phyloP scores from a whole-genome alignment of 2,329 filamentous ascomycete species.

The Trichocomaceae sp. region DNA sequence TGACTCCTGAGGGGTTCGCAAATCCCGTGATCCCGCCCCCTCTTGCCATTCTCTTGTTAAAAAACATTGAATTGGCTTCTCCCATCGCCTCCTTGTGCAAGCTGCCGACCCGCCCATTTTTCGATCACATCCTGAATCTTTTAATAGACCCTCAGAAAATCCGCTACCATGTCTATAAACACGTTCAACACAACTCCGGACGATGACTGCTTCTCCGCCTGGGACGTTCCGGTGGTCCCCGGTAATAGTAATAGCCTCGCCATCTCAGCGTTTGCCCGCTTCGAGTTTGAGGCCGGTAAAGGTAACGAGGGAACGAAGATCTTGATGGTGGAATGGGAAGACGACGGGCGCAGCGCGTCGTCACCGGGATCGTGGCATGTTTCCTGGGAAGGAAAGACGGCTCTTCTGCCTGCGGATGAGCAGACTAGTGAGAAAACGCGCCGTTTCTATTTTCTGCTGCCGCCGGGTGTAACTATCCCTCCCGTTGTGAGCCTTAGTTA shows the following conservation, averaged over 20 bases:
- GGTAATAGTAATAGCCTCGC: conserved; percentile 26
- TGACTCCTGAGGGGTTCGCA: not conserved
- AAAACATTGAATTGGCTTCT: not conserved
- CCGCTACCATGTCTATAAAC: not conserved
- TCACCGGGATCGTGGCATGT: conserved; percentile 62
- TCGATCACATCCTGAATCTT: not conserved
- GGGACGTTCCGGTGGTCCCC: not conserved
- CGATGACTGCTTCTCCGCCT: not conserved
- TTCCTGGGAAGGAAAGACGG: conserved; percentile 74
- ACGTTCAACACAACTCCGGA: not conserved
- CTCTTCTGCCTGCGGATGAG: conserved; percentile 61
- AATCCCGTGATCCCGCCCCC: conserved; percentile 9
- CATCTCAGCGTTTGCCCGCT: conserved; percentile 65
- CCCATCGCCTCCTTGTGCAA: not conserved
- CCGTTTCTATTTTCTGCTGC: conserved; percentile 74
- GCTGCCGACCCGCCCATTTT: not conserved
- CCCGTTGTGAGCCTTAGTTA: conserved; percentile 61
- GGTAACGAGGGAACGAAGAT: conserved; percentile 83
- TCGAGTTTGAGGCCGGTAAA: conserved; percentile 74
- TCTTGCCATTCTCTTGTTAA: not conserved
- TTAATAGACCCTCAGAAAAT: not conserved
- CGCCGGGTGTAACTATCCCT: conserved; percentile 64
- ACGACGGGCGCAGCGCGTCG: conserved; percentile 46
- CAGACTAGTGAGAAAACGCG: conserved; percentile 48
- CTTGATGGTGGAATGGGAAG: conserved; percentile 87